Base-by-base conservation (phyloP, 2,329 filamentous ascomycete genomes). In the Microsporum ferrugineum region DNA sequence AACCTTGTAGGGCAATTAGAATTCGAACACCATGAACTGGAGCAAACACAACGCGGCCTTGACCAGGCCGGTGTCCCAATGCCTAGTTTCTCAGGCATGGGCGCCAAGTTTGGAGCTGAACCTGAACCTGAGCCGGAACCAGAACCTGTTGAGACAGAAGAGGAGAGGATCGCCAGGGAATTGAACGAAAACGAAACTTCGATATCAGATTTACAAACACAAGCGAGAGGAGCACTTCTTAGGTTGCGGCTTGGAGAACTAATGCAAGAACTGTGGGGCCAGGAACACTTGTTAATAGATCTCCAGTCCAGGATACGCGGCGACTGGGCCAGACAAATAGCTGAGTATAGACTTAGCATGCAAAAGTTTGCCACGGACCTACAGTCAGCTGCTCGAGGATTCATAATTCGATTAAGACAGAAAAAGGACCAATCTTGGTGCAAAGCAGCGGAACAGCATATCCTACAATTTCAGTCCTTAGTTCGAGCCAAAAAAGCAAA, bases 61-160 rank as follows among this genome's bases (percentile, higher is more conserved):
- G 94, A 99, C 77, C 95, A 94, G 74, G 86, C 95, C 65, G 95
- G 95, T 60, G 84, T 92, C 65, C 95, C 84, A 70, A 96, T 99
- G 91, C 94, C 94, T 43, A 96, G 90, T 77, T 99, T 99, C 77
- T 91, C 91, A 60, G 95, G 91, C 63, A 97, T 99, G 88, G 88
- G 91, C 58, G 92, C 91, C 65, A 92, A 94, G 70, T 96, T 99
- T 78, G 91, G 90, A 41, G 87, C 92, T 4, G 90, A 95, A 68
- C 84, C 86, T 1, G 82, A 87, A 60, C 88, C 88, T 0, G 87
- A 91, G 68, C 51, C 51, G 31, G 87, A 91, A 68, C 87, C 87
- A 0, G 83, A 86, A 66, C 85, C 85, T 1, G 79, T 84, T 2
- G 94, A 97, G 70, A 91, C 89, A 0, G 92, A 97, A 67, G 89